Conservation (phyloP, 2,329 filamentous ascomycete species). For the Fusarium fracticaudum region DNA sequence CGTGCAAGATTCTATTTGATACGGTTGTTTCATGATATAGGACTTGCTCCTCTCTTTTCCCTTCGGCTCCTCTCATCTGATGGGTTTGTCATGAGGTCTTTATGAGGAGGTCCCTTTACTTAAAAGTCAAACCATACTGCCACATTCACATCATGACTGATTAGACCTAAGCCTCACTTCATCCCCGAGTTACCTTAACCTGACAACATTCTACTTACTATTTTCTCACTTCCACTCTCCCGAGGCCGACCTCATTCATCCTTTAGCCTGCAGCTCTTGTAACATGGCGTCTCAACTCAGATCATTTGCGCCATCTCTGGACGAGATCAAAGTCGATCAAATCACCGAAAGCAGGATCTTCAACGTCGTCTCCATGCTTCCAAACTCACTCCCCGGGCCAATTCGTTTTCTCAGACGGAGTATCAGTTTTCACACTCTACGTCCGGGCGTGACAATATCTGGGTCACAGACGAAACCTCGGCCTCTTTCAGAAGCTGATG, state of each 20-base stretch:
- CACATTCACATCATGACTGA: conserved; percentile 1
- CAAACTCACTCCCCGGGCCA: conserved; percentile 59
- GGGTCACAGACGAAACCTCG: conserved; percentile 22
- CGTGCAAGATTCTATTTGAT: conserved; percentile 23
- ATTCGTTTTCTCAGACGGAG: conserved; percentile 60
- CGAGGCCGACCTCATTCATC: neutral
- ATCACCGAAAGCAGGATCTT: conserved; percentile 52
- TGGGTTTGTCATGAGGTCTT: conserved; percentile 3
- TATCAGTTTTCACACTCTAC: conserved; percentile 47
- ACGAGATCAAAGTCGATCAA: conserved; percentile 46
- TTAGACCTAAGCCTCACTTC: neutral
- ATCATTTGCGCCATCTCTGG: conserved; percentile 36
- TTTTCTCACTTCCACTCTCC: neutral
- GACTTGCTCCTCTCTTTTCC: neutral
- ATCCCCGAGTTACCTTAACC: neutral
- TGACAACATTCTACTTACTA: too few relatives aligned
- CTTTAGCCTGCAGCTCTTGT: neutral
- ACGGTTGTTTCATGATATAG: conserved; percentile 11
- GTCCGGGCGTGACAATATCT: conserved; percentile 19
- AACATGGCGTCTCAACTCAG: conserved; percentile 31
- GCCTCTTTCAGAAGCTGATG: conserved; percentile 34
- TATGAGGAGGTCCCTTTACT: neutral
- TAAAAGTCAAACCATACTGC: neutral
- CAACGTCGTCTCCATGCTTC: conserved; percentile 63
- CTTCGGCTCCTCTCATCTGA: neutral